Evolutionary conservation across 2,329 filamentous ascomycete genomes (phyloP), one percentile per base, ranked within the genome.

Genomic region (Drechslerella stenobrocha): DNA sequence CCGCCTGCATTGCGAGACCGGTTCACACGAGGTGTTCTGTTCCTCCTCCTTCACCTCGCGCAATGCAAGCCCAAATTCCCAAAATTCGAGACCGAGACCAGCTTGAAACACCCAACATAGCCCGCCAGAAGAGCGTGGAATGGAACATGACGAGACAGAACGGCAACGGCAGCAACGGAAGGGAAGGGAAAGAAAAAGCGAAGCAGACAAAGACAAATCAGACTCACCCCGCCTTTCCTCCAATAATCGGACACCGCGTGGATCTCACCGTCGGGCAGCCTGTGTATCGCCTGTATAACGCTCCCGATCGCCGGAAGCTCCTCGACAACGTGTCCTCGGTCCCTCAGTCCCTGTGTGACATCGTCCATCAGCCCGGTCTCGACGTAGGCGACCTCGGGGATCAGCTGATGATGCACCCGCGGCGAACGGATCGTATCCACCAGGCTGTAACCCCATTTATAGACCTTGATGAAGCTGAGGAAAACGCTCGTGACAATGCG

Each of bases 191-290:
- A 11, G 13, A 23, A 9, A 3, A 6, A 57, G 15, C 8, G 26
- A 22, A 56, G 24, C 35, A 42, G 32, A 56, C 51, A 48, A 32
- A 48, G 26, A 22, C 51, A 56, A 28, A 44, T 48, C 13, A 50
- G 40, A 71, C 63, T 69, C 47, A 71, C 70, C 46, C 72, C 72
- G 37, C 71, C 70, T 57, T 73, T 73, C 58, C 72, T 71, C 72
- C 72, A 73, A 65, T 70, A 73, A 72, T 73, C 72, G 28, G 72
- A 72, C 40, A 73, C 71, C 11, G 69, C 72, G 42, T 71, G 66
- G 47, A 73, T 58, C 42, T 65, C 55, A 5, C 71, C 70, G 30
- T 61, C 60, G 18, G 51, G 52, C 32, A 57, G 46, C 45, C 59
- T 70, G 50, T 58, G 56, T 15, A 72, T 66, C 6, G 70, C 71